Conservation (phyloP, 2,329 filamentous ascomycete genomes). For the Pseudogymnoascus sp. region DNA sequence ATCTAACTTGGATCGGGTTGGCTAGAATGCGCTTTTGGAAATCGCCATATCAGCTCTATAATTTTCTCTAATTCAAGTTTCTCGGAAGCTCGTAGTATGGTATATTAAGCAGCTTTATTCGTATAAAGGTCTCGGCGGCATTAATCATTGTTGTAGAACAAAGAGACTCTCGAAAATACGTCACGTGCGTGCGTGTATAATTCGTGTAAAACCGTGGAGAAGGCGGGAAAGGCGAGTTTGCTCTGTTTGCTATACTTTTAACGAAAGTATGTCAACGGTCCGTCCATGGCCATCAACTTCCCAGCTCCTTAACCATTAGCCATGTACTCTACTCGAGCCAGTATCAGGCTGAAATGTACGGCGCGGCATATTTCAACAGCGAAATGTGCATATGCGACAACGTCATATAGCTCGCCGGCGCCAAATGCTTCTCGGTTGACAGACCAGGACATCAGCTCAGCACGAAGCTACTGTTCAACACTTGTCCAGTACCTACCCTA, state of each 20-base stretch:
- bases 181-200: background rate
- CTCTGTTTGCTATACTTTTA: background rate
- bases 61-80: background rate
- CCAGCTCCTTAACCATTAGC: background rate
- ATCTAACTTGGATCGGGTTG: background rate
- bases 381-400: slow-evolving; percentile 25
- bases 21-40: background rate
- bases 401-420: slow-evolving; percentile 25
- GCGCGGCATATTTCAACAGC: slow-evolving; percentile 7
- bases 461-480: slow-evolving; percentile 27
- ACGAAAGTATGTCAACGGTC: background rate
- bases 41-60: background rate
- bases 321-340: slow-evolving; percentile 22
- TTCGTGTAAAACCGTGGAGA: background rate
- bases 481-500: slow-evolving; percentile 24
- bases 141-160: background rate
- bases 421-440: slow-evolving; percentile 24
- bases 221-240: background rate
- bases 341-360: slow-evolving; percentile 18
- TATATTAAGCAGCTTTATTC: background rate
- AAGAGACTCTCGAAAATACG: background rate
- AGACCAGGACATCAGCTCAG: slow-evolving; percentile 26
- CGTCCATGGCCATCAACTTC: background rate
- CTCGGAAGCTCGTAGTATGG: background rate
- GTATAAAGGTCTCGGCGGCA: background rate